Percentiles rank a stretch among this genome's conserved stretches.
Conservation (phyloP, 257 asterid species). For the Solanum lycopersicoides region DNA sequence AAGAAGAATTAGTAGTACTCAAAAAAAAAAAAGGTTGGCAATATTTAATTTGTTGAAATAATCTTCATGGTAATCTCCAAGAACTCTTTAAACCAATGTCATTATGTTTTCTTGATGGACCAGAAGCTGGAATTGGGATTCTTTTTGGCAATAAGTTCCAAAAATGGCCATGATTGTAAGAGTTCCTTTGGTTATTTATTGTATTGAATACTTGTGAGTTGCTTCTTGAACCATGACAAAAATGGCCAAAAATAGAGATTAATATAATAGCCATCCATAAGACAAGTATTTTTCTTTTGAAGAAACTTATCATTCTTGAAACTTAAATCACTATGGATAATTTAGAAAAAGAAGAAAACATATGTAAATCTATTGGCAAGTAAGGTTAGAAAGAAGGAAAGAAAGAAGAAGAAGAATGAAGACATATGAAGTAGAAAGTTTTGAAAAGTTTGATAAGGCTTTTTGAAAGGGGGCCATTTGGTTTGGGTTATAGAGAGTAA, state of each 20-base stretch:
- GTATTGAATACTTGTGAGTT: slow-evolving; percentile 22
- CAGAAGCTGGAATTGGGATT: slow-evolving; percentile 50
- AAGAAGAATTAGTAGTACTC: not conserved
- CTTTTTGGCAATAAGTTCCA: slow-evolving; percentile 52
- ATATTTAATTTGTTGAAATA: not conserved
- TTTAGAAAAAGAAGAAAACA: slow-evolving; percentile 3
- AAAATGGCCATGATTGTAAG: slow-evolving; percentile 23
- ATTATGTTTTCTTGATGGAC: slow-evolving; percentile 66
- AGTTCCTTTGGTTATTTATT: slow-evolving; percentile 10
- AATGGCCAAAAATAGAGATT: slow-evolving; percentile 3
- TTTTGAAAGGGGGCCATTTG: slow-evolving; percentile 37
- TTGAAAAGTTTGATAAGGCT: slow-evolving; percentile 13
- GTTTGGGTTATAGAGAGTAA: slow-evolving; percentile 7
- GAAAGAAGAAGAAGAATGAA: not conserved
- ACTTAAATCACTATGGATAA: not conserved
- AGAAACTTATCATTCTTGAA: not conserved
- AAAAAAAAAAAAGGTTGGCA: not conserved
- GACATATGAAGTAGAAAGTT: slow-evolving; percentile 19
- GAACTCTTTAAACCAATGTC: slow-evolving; percentile 44
- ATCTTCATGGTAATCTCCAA: slow-evolving; percentile 30
- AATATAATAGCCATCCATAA: slow-evolving; percentile 16
- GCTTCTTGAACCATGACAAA: slow-evolving; percentile 33
- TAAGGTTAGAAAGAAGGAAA: not conserved
- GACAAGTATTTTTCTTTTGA: slow-evolving; percentile 1
- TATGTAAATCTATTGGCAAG: not conserved